Evolutionary conservation across 2,329 filamentous ascomycete species (phyloP).

Genomic region (Sclerotinia nivalis): DNA sequence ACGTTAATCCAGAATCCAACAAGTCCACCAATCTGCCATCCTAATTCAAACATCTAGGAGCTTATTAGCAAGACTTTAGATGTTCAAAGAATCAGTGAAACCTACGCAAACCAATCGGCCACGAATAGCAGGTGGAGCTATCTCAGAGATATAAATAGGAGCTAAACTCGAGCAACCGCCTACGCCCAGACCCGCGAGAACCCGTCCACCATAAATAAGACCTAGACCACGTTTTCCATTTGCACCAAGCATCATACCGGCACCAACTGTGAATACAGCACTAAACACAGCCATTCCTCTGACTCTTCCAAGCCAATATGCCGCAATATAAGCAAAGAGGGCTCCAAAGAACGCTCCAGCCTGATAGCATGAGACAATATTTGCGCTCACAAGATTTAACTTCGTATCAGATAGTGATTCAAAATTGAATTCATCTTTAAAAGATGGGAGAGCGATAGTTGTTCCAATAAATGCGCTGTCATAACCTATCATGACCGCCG

Average conservation of each 20-base stretch:
- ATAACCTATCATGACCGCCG: conserved; percentile 35
- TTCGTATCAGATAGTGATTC: conserved; percentile 26
- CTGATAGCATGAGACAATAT: conserved; percentile 36
- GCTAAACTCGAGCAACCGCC: conserved; percentile 55
- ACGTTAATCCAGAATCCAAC: conserved; percentile 66
- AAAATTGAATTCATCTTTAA: conserved; percentile 32
- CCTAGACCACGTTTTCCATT: conserved; percentile 42
- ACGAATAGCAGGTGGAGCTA: conserved; percentile 35
- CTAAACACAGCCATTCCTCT: conserved; percentile 62
- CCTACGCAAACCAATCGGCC: conserved; percentile 23
- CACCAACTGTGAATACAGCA: conserved; percentile 67
- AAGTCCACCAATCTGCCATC: conserved; percentile 63
- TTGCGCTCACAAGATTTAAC: conserved; percentile 32
- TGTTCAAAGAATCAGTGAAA: not conserved
- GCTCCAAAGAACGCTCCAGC: conserved; percentile 34
- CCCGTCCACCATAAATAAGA: conserved; percentile 30
- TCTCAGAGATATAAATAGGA: conserved; percentile 48
- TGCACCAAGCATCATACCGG: conserved; percentile 63
- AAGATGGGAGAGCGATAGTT: conserved; percentile 34
- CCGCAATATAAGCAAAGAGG: not conserved
- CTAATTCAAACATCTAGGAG: conserved; percentile 59
- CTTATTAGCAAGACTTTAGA: not conserved
- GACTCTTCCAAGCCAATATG: conserved; percentile 1
- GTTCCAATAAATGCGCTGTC: conserved; percentile 35
- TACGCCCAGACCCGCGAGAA: conserved; percentile 33